Base-by-base conservation (phyloP, 495 filamentous ascomycete genomes). In the Penicillium fimorum region DNA sequence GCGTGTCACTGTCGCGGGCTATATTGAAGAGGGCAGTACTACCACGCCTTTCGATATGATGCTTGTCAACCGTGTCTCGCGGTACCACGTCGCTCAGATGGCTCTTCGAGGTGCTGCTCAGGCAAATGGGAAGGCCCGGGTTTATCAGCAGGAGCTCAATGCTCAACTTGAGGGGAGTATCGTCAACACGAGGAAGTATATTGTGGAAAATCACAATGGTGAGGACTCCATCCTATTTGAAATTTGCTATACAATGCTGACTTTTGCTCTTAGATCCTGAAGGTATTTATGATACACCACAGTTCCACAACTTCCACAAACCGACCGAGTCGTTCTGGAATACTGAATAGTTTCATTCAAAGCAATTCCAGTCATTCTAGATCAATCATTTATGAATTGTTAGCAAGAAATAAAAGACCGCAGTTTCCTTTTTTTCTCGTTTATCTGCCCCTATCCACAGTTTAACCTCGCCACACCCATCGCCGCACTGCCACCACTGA, bases 21-120 rank as follows among this genome's bases (percentile, higher is more conserved):
- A 91, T 60, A 75, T 74, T 1, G 87, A 90, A 65, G 86, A 90
- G 63, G 87, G 88, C 4, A 83, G 75, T 50, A 90, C 85, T 0
- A 90, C 86, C 0, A 90, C 85, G 10, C 87, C 85, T 5, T 88
- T 89, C 59, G 83, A 89, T 54, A 90, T 89, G 87, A 84, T 89
- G 85, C 69, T 89, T 11, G 64, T 79, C 37, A 91, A 90, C 53
- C 59, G 76, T 15, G 83, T 86, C 11, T 84, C 78, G 5, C 69
- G 86, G 42, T 90, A 79, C 61, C 80, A 88, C 65, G 78, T 89
- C 46, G 83, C 81, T 4, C 72, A 81, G 62, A 61, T 76, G 18
- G 88, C 87, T 27, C 57, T 90, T 33, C 64, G 61, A 15, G 79
- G 80, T 10, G 82, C 64, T 0, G 73, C 77, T 6, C 75, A 60